phyloP scores from a whole-genome alignment of 1,284 basidiomycete species.

The Rhodotorula sp. region DNA sequence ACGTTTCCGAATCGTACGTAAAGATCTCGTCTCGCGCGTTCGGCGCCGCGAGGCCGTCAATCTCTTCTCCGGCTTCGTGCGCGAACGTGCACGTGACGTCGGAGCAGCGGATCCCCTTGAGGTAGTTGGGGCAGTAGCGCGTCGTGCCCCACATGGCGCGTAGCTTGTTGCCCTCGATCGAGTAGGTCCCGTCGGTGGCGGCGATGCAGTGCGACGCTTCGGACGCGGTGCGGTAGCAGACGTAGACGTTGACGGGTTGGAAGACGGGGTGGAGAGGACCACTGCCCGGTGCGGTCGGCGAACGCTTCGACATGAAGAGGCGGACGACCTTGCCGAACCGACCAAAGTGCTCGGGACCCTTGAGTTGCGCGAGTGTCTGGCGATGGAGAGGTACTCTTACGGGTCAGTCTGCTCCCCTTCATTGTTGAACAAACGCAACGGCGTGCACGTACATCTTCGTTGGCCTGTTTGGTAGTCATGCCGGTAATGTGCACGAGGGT shows the following conservation, averaged over 20 bases:
- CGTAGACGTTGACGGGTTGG: slow-evolving; percentile 87
- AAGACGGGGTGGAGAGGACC: slow-evolving; percentile 49
- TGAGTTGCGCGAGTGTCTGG: slow-evolving; percentile 87
- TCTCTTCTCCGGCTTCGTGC: slow-evolving; percentile 98
- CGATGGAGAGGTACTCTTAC: not conserved
- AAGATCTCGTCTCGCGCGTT: slow-evolving; percentile 83
- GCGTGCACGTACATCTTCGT: slow-evolving; percentile 75
- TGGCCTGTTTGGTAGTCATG: slow-evolving; percentile 83
- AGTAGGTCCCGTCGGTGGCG: slow-evolving; percentile 85
- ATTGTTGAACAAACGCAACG: not conserved
- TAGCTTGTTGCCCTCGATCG: slow-evolving; percentile 72
- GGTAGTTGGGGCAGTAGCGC: slow-evolving; percentile 95
- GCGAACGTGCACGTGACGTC: slow-evolving; percentile 89
- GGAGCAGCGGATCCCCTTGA: slow-evolving; percentile 80
- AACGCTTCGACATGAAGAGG: slow-evolving; percentile 88
- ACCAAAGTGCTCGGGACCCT: slow-evolving; percentile 95
- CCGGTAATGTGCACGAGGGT: slow-evolving; percentile 96
- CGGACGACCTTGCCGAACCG: slow-evolving; percentile 98
- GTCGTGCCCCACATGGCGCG: slow-evolving; percentile 94
- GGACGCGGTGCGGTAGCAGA: slow-evolving; percentile 91
- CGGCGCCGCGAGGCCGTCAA: slow-evolving; percentile 62
- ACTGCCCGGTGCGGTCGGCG: slow-evolving; percentile 52
- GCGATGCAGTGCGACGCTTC: slow-evolving; percentile 92
- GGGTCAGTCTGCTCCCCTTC: not conserved
- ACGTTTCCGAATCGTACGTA: slow-evolving; percentile 31